A percentile compares a stretch with the other conserved stretches of the same genome.
Conservation (phyloP, 2,329 filamentous ascomycete species). For the Cadophora gregata region DNA sequence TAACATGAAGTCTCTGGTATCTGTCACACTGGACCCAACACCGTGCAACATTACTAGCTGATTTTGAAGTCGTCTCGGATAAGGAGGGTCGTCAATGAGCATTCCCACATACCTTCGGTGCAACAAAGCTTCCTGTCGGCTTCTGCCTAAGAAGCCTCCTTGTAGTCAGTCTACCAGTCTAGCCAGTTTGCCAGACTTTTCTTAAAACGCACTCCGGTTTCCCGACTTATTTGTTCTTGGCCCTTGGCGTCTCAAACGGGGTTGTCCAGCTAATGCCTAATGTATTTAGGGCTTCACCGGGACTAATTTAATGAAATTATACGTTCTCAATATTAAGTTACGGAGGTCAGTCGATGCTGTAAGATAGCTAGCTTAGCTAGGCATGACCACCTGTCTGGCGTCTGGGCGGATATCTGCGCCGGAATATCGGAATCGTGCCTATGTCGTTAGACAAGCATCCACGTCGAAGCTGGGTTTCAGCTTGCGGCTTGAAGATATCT, state of each 20-base stretch:
- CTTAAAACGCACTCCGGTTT: too few relatives aligned
- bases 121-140: too few relatives aligned
- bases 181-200: too few relatives aligned
- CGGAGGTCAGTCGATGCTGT: slow-evolving; percentile 1
- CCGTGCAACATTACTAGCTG: background rate
- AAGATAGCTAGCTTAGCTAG: too few relatives aligned
- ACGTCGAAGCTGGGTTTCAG: slow-evolving; percentile 7
- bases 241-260: background rate
- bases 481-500: background rate
- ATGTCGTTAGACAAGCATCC: slow-evolving; percentile 1
- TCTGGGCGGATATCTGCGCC: background rate
- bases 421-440: slow-evolving; percentile 9
- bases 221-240: background rate
- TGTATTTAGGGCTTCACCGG: background rate
- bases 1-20: background rate
- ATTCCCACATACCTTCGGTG: too few relatives aligned
- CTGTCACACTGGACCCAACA: background rate
- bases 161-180: background rate
- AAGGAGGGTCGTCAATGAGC: background rate
- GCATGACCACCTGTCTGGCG: background rate
- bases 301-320: background rate
- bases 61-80: background rate
- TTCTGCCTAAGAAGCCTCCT: background rate
- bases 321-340: background rate
- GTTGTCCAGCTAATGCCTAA: background rate